Conservation (phyloP, 805 yeast species). For the Grigorovia humatica region DNA sequence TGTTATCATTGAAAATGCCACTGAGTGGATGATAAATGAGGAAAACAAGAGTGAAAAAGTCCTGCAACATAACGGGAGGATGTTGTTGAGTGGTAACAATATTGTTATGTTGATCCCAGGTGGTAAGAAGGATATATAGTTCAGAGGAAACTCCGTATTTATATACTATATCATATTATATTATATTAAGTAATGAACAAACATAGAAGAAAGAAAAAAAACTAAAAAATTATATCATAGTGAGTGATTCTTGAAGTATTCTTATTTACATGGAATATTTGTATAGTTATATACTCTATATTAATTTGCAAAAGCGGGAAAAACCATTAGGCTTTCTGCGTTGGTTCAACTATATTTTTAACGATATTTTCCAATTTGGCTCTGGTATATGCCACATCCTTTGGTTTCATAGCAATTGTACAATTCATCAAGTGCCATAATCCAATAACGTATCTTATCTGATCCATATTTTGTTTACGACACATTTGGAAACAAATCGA, state of each 20-base stretch:
- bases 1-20: slow-evolving; percentile 70
- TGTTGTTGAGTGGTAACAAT: slow-evolving; percentile 63
- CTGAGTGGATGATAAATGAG: slow-evolving; percentile 18
- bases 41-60: slow-evolving; percentile 33
- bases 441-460: slow-evolving; percentile 20
- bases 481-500: slow-evolving; percentile 21
- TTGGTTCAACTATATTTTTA: neutral
- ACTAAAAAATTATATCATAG: too few relatives aligned
- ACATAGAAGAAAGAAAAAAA: too few relatives aligned
- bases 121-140: slow-evolving; percentile 25
- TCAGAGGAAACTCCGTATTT: neutral
- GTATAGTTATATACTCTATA: too few relatives aligned
- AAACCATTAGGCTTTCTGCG: neutral
- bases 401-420: slow-evolving; percentile 23
- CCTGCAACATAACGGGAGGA: slow-evolving; percentile 38
- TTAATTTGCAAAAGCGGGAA: too few relatives aligned
- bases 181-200: neutral
- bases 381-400: slow-evolving; percentile 21
- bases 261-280: neutral
- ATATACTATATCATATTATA: too few relatives aligned
- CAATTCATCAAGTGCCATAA: slow-evolving; percentile 27
- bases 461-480: slow-evolving; percentile 15
- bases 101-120: slow-evolving; percentile 61
- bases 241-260: too few relatives aligned
- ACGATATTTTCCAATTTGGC: slow-evolving; percentile 18